Evolutionary conservation across 2,329 filamentous ascomycete genomes (phyloP).

Genomic region (Monilinia vaccinii-corymbosi): DNA sequence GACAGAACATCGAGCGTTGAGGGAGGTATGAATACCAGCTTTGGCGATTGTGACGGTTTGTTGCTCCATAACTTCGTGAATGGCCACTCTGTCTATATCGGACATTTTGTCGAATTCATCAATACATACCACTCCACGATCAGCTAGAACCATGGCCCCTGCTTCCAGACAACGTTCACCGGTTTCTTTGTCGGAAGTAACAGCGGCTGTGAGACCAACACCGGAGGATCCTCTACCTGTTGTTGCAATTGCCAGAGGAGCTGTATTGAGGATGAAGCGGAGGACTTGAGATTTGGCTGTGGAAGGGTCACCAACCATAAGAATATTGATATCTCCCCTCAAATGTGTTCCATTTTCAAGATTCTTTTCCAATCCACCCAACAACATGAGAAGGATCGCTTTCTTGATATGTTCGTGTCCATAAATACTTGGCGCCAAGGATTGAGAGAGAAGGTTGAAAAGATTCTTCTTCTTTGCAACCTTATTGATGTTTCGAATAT

Average conservation of each 20-base stretch:
- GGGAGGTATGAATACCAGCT: constrained; percentile 92
- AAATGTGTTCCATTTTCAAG: constrained; percentile 95
- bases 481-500: constrained; percentile 98
- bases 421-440: constrained; percentile 90
- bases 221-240: constrained; percentile 95
- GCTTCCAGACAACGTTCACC: constrained; percentile 91
- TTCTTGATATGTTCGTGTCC: constrained; percentile 98
- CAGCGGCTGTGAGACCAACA: constrained; percentile 93
- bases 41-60: constrained; percentile 99
- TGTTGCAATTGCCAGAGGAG: constrained; percentile 90
- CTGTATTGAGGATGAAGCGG: constrained; percentile 94
- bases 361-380: constrained; percentile 97
- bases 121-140: constrained; percentile 95
- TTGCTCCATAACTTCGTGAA: constrained; percentile 99
- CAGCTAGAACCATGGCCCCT: constrained; percentile 96
- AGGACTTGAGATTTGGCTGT: constrained; percentile 98
- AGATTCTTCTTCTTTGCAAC: constrained; percentile 89
- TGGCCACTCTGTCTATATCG: constrained; percentile 92
- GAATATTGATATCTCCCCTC: constrained; percentile 96
- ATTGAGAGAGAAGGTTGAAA: constrained; percentile 87
- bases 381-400: constrained; percentile 87
- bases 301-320: constrained; percentile 98
- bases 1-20: constrained; percentile 95
- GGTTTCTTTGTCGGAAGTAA: constrained; percentile 95
- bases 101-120: constrained; percentile 99